Base-by-base conservation (phyloP, 257 asterid species). In the Solanum bulbocastanum region DNA sequence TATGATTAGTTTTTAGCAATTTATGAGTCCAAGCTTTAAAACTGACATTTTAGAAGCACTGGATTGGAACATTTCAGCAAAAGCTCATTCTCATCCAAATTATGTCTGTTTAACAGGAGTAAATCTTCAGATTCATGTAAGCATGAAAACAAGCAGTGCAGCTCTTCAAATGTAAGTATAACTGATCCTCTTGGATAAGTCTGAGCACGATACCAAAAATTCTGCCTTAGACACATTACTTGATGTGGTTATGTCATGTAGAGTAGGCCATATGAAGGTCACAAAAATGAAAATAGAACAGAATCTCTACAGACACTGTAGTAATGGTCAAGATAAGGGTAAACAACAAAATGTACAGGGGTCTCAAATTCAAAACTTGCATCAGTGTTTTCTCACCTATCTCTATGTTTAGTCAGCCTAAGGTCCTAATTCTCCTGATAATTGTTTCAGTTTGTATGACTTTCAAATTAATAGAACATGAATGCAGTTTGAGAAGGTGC, bases 401-500 rank as follows among this genome's bases (percentile, higher is more conserved):
- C 40, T 8, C 79, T 39, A 85, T 66, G 23, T 27, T 66, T 68
- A 27, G 88, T 52, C 75, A 76, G 66, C 4, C 16, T 37, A 72
- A 86, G 25, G 75, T 89, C 18, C 83, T 46, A 66, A 75, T 16
- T 87, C 23, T 56, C 71, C 49, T 83, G 72, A 42, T 85, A 62
- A 22, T 7, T 52, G 12, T 85, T 84, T 83, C 66, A 40, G 69
- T 85, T n/a, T 60, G 79, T 83, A 56, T 92, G 85, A 90, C 88
- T 88, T 89, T 39, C 83, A 82, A 86, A 56, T 75, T 90, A 69
- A 83, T 78, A 32, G 75, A 44, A 73, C 86, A 71, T 35, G 27
- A 83, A 71, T 89, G 89, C 92, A 90, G 93, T 62, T 86, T 85
- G 92, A 84, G 88, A 89, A 88, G 90, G 90, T 89, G 87, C 82